A percentile compares a stretch with the other conserved stretches of the same genome.
These are phyloP conservation scores for Luvunga scandens DNA, from an alignment of 345 rosid species.

Conservation along the genomic window DNA sequence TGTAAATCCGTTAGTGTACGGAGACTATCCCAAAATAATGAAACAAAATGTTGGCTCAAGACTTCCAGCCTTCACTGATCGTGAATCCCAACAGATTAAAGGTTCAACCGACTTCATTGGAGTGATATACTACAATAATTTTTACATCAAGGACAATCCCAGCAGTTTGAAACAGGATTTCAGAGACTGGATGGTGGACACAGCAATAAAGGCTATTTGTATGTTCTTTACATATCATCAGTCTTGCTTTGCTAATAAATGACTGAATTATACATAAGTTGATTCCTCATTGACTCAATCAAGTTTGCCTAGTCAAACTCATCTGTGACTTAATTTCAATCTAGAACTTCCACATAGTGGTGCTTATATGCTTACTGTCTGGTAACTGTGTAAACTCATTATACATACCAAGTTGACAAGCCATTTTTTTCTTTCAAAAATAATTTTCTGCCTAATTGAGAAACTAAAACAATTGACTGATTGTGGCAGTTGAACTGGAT, in stretches of 20 bases:
- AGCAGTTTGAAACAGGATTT: constrained; percentile 17
- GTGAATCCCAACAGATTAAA: constrained; percentile 56
- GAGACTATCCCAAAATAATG: constrained; percentile 74
- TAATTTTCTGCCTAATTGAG: not conserved
- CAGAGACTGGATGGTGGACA: constrained; percentile 41
- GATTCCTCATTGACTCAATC: not conserved
- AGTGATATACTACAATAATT: constrained; percentile 35
- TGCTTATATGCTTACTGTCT: not conserved
- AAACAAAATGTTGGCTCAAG: constrained; percentile 59
- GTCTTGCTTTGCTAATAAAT: not conserved
- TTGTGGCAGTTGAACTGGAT: constrained; percentile 26
- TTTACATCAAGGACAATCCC: constrained; percentile 31
- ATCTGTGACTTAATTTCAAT: not conserved
- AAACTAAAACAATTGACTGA: not conserved
- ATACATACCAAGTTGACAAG: not conserved
- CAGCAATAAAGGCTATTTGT: constrained; percentile 21
- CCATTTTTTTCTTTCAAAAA: not conserved
- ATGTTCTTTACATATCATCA: constrained; percentile 9
- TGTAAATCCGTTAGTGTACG: constrained; percentile 57
- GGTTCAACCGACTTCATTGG: constrained; percentile 69
- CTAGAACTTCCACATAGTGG: not conserved
- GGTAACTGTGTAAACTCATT: not conserved
- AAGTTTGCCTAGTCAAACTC: not conserved
- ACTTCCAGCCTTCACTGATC: constrained; percentile 51
- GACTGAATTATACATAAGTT: not conserved